Base-by-base conservation (phyloP, 129 eudicot genomes). In the Saposhnikovia divaricata region DNA sequence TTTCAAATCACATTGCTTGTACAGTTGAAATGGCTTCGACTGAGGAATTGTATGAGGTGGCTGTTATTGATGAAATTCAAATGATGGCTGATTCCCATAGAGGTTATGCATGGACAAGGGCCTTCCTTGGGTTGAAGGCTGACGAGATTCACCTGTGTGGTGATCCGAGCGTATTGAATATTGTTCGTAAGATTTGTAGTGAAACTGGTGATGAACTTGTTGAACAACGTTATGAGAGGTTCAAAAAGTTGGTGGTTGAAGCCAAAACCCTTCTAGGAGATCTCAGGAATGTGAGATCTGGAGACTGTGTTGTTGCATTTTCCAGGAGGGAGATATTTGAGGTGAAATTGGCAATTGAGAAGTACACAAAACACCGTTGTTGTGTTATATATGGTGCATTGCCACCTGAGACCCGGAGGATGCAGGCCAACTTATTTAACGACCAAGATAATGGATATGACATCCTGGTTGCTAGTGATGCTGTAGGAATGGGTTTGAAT, bases 61-160 rank as follows among this genome's bases (percentile, higher is more conserved):
- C 99, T 14, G 93, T 96, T 70, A 92, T 96, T 79, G 99, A 96
- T 79, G 97, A 96, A 77, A 96, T 96, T 80, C 99, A 96, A 77
- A 92, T 92, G 98, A 92, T 96, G 97, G 90, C 97, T 11, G 99
- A 96, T 79, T 81, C 86, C 9, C 46, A 45, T 59, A 80, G 99
- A 83, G 99, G 99, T 40, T 96, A 86, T 78, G 99, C 99, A 3
- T 96, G 99, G 99, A 92, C 99, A n/a, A 87, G 99, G 72, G 99
- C 99, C 25, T 85, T 96, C 81, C 93, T 96, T 42, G 99, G 99
- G 55, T 63, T 96, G 57, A 90, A 90, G 57, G 99, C 98, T 44
- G 99, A 96, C 34, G 99, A 96, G 87, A 89, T 96, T 68, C 99
- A 96, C 80, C 69, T 96, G 65, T 96, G 99, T 85, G 99, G 99